A percentile compares a stretch with the other conserved stretches of the same genome.
These are phyloP conservation scores for Patellifolia procumbens DNA, from an alignment of 179 eudicot species.

Conservation along the genomic window DNA sequence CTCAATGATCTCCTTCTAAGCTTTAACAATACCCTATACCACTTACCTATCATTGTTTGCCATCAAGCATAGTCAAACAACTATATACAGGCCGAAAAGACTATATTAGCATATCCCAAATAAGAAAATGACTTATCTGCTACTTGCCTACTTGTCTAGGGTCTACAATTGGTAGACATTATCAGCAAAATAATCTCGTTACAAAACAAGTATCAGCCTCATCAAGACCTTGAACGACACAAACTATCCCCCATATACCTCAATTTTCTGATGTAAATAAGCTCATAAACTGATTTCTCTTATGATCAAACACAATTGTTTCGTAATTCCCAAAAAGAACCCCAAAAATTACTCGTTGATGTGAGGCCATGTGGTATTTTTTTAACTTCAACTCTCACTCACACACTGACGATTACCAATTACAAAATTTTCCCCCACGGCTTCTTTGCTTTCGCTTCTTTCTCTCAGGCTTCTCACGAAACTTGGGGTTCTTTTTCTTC, in stretches of 20 bases:
- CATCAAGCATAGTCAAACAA: conserved; percentile 5
- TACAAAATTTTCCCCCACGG: no score
- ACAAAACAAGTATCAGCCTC: not conserved
- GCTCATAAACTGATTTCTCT: not conserved
- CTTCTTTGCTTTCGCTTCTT: no score
- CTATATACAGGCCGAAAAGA: not conserved
- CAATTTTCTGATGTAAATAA: not conserved
- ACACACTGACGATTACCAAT: no score
- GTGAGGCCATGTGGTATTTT: no score
- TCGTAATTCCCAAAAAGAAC: not conserved
- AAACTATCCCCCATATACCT: no score
- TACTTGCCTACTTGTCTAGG: conserved; percentile 2
- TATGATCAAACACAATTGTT: not conserved
- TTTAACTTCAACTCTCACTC: no score
- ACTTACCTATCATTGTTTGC: not conserved
- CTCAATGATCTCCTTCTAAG: conserved; percentile 1
- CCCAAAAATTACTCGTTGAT: no score
- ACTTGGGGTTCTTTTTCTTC: no score
- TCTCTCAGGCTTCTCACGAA: no score
- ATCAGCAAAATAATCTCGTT: not conserved
- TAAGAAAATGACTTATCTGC: not conserved
- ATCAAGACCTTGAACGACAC: not conserved
- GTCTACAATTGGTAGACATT: not conserved
- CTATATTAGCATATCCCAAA: not conserved
- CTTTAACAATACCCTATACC: not conserved